phyloP scores from a whole-genome alignment of 768 basidiomycete species.

The Tylopilus vinaceipallidus region DNA sequence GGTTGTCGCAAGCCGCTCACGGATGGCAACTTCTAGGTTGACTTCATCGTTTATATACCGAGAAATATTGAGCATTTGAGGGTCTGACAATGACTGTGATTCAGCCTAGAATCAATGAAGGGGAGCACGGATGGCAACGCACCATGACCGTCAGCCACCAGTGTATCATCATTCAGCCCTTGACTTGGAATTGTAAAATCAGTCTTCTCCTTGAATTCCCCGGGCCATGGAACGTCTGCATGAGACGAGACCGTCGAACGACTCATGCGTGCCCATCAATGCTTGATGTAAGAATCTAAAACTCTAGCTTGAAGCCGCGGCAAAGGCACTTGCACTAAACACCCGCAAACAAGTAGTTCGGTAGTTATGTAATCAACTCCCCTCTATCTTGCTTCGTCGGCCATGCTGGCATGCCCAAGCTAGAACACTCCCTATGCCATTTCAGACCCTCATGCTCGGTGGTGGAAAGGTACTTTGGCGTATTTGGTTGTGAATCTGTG shows the following conservation, averaged over 20 bases:
- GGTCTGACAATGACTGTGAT: conserved; percentile 7
- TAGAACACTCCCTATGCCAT: too few species aligned
- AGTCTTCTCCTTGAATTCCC: conserved; percentile 9
- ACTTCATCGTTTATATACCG: conserved; percentile 37
- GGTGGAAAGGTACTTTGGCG: too few species aligned
- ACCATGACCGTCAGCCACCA: conserved; percentile 18
- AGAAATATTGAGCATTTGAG: conserved; percentile 11
- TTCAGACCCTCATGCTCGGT: too few species aligned
- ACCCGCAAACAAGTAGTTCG: too few species aligned
- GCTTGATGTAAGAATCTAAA: too few species aligned
- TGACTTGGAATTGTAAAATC: conserved; percentile 8
- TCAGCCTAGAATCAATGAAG: background rate
- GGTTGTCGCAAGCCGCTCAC: conserved; percentile 40
- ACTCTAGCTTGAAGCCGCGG: too few species aligned
- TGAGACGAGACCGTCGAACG: conserved; percentile 14
- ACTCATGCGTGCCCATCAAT: conserved; percentile 27
- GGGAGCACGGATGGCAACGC: conserved; percentile 1
- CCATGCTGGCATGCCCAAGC: too few species aligned
- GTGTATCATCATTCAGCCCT: conserved; percentile 6
- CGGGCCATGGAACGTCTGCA: conserved; percentile 14
- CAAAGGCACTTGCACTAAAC: too few species aligned
- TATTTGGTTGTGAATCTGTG: too few species aligned
- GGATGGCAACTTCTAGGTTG: conserved; percentile 42
- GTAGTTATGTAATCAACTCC: too few species aligned
- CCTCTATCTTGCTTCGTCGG: too few species aligned